These are phyloP conservation scores for Zygosaccharomyces rouxii DNA, from an alignment of 805 yeast genomes.

Conservation along the genomic window DNA sequence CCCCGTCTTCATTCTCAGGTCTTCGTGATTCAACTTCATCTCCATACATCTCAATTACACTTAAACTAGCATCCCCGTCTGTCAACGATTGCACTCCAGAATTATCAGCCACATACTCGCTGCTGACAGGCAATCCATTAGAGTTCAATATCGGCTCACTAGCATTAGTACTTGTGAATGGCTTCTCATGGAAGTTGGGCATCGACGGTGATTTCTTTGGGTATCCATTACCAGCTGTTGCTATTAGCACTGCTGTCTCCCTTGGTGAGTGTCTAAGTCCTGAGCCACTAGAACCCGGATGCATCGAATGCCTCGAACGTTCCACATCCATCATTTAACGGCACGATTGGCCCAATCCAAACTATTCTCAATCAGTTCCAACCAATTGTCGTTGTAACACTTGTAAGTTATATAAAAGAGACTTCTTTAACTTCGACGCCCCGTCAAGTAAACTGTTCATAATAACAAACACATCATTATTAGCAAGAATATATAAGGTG, in stretches of 20 bases:
- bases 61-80: conserved; percentile 30
- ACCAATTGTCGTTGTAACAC: neutral
- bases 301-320: conserved; percentile 10
- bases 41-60: conserved; percentile 38
- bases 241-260: neutral
- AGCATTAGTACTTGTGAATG: conserved; percentile 5
- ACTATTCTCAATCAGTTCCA: neutral
- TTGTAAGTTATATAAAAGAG: neutral
- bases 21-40: conserved; percentile 24
- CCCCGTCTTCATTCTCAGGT: neutral
- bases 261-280: neutral
- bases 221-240: conserved; percentile 5
- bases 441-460: neutral
- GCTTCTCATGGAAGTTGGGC: conserved; percentile 19
- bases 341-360: neutral
- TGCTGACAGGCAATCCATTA: neutral
- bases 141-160: conserved; percentile 13
- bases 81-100: conserved; percentile 10
- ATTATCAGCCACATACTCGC: neutral
- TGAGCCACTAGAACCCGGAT: conserved; percentile 6
- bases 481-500: neutral
- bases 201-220: conserved; percentile 22
- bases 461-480: neutral
- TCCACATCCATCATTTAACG: conserved; percentile 10
- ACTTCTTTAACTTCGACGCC: neutral